Evolutionary conservation across 305 asterid species (phyloP), one percentile per base, ranked within the genome.

Genomic region (Plantago coronopus): DNA sequence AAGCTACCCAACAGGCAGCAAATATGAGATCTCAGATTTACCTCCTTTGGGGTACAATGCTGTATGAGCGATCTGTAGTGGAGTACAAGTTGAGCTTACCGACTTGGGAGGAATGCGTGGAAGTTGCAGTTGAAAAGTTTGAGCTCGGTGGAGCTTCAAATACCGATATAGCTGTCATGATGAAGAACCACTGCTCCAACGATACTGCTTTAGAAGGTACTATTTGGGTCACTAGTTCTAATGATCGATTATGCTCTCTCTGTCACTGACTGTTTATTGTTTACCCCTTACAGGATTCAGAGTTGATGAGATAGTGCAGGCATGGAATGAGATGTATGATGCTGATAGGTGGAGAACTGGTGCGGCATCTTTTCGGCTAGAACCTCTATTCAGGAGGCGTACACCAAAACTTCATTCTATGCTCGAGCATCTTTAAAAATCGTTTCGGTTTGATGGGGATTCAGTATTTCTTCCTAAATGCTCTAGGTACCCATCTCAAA

Each of bases 301-400:
- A 78, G 91, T 90, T 69, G 96, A 87, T 61, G 97, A 90, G 78
- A 81, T 90, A 71, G 90, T 90, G 53, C 96, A 87, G 82, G 97
- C 97, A 16, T 90, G 96, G 96, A 90, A 83, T 66, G 97, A 90
- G 72, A 83, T 87, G 94, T 87, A 85, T 68, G 97, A 87, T 71
- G 86, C 83, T 48, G 87, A 87, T 64, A 85, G 79, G 76, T 90
- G 97, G 96, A 87, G 81, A 66, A 73, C 80, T 48, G 89, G 87
- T 21, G 80, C 71, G 66, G 75, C 94, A 40, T 71, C 91, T 68
- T 85, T 80, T 72, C 85, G 87, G 18, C 73, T 90, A 66, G 94
- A 83, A 70, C 87, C 95, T 5, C 66, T 90, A 69, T 85, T 90
- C 78, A 84, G 90, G 63, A 84, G 95, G 53, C 84, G 94, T 49